phyloP scores from a whole-genome alignment of 1,139 yeast genomes.

The Hansenula sp. region DNA sequence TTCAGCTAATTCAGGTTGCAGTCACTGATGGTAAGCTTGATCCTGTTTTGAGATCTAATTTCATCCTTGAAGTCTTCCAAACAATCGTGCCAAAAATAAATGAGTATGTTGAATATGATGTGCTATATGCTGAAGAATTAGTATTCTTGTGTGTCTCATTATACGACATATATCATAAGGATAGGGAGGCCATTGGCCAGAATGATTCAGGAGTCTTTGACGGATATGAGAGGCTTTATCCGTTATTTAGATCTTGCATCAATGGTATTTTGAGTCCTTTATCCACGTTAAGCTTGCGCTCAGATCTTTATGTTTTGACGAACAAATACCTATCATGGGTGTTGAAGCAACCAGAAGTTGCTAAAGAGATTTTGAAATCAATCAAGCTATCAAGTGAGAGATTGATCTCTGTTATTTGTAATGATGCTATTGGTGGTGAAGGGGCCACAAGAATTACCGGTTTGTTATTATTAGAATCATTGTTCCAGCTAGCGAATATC shows the following conservation, averaged over 20 bases:
- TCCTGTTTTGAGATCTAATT: slow-evolving; percentile 44
- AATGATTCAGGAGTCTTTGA: slow-evolving; percentile 34
- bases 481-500: slow-evolving; percentile 55
- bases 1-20: slow-evolving; percentile 68
- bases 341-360: slow-evolving; percentile 35
- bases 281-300: slow-evolving; percentile 64
- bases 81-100: slow-evolving; percentile 71
- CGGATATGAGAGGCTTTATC: slow-evolving; percentile 50
- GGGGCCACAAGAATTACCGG: slow-evolving; percentile 79
- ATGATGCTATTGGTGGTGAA: slow-evolving; percentile 78
- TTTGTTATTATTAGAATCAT: slow-evolving; percentile 64
- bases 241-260: slow-evolving; percentile 70
- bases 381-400: slow-evolving; percentile 59
- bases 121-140: slow-evolving; percentile 68
- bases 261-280: slow-evolving; percentile 69
- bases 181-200: slow-evolving; percentile 27
- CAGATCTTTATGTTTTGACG: slow-evolving; percentile 74
- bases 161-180: slow-evolving; percentile 58
- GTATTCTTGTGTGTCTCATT: slow-evolving; percentile 72
- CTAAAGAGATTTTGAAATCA: slow-evolving; percentile 46
- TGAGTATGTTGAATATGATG: slow-evolving; percentile 66
- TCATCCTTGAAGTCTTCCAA: slow-evolving; percentile 75
- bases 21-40: slow-evolving; percentile 54
- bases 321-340: slow-evolving; percentile 61
- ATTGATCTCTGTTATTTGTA: slow-evolving; percentile 61